These are phyloP conservation scores for Ophiocordyceps camponoti-saundersi DNA, from an alignment of 2,329 filamentous ascomycete genomes.

Conservation along the genomic window DNA sequence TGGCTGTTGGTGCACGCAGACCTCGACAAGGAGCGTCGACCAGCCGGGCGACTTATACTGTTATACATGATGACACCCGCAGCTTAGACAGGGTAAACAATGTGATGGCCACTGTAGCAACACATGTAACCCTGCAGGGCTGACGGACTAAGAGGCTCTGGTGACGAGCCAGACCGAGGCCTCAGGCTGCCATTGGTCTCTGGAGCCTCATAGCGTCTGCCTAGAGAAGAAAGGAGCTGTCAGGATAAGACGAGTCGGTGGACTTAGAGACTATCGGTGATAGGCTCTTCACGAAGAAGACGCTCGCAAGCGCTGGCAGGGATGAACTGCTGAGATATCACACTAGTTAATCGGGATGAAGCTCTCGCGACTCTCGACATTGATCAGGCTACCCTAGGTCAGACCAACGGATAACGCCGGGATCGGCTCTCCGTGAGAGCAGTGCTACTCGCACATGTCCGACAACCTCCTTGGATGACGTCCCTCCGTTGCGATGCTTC, in stretches of 20 bases:
- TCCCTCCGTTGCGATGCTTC: not conserved
- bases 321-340: not conserved
- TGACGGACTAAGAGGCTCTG: not conserved
- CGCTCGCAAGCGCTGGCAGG: not conserved
- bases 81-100: not conserved
- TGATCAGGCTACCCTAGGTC: no score
- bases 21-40: not conserved
- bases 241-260: not conserved
- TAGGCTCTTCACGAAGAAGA: not conserved
- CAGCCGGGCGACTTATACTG: not conserved
- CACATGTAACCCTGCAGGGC: not conserved
- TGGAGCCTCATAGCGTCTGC: not conserved
- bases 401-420: no score
- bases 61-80: no score
- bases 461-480: not conserved
- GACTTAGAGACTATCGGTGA: not conserved
- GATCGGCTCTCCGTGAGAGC: not conserved
- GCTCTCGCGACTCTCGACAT: not conserved
- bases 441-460: not conserved
- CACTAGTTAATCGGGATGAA: not conserved
- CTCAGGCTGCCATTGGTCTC: slow-evolving; percentile 2
- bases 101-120: not conserved
- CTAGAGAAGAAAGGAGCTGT: slow-evolving; percentile 1
- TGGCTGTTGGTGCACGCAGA: slow-evolving; percentile 2
- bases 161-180: slow-evolving; percentile 1